phyloP scores from a whole-genome alignment of 352 stramenopile species.

The Phytophthora hybrid region DNA sequence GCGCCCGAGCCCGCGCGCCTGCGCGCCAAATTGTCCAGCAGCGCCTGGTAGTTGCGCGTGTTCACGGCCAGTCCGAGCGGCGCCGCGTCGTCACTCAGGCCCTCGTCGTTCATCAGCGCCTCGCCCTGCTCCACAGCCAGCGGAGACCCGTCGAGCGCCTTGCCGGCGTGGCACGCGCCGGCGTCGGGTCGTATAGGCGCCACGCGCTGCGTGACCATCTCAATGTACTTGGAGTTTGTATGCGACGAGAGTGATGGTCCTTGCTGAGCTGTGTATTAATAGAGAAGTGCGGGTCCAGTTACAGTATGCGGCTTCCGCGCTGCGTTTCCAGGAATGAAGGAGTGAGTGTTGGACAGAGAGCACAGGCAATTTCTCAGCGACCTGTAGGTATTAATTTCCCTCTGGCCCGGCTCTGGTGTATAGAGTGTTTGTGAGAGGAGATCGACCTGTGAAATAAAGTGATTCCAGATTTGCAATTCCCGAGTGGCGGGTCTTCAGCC shows the following conservation, averaged over 20 bases:
- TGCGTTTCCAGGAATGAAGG: conserved; percentile 30
- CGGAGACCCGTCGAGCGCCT: conserved; percentile 26
- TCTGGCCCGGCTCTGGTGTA: conserved; percentile 5
- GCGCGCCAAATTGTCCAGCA: conserved; percentile 52
- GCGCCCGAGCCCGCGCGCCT: conserved; percentile 21
- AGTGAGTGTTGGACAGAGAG: conserved; percentile 26
- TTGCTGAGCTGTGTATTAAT: conserved; percentile 2
- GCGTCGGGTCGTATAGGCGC: conserved; percentile 29
- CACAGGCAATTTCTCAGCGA: conserved; percentile 22
- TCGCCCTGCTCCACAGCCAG: conserved; percentile 26
- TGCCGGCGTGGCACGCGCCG: conserved; percentile 12
- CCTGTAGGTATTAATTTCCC: neutral
- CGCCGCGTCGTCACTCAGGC: conserved; percentile 27
- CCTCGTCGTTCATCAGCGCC: conserved; percentile 10
- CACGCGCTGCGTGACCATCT: conserved; percentile 43
- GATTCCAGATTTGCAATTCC: too few relatives aligned
- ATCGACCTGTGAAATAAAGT: neutral
- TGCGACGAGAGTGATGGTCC: neutral
- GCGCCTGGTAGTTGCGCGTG: conserved; percentile 69
- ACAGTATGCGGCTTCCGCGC: conserved; percentile 3
- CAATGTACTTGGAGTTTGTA: conserved; percentile 14
- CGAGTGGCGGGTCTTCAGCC: too few relatives aligned
- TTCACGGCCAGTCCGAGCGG: conserved; percentile 64
- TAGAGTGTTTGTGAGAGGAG: conserved; percentile 4
- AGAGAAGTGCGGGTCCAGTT: neutral